phyloP scores from a whole-genome alignment of 2,329 filamentous ascomycete species.

The Arachnopeziza araneosa region DNA sequence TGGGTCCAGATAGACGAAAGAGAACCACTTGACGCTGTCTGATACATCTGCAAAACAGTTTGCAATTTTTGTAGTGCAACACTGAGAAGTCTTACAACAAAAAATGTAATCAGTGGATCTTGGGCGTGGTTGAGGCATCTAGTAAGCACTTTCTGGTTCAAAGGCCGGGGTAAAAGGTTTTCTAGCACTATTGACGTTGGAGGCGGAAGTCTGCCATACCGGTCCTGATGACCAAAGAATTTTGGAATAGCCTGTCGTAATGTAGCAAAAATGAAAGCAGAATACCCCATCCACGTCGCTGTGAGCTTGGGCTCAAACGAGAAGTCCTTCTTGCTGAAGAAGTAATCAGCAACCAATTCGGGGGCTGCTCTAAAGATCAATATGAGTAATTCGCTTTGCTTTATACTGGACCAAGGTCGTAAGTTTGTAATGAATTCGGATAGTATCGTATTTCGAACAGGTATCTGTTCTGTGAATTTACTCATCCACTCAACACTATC shows the following conservation, averaged over 20 bases:
- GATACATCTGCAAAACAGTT: slow-evolving; percentile 36
- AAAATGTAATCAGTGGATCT: slow-evolving; percentile 77
- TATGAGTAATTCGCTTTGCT: slow-evolving; percentile 76
- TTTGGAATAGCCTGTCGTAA: slow-evolving; percentile 69
- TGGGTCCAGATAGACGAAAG: slow-evolving; percentile 57
- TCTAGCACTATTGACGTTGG: slow-evolving; percentile 75
- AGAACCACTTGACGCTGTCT: slow-evolving; percentile 32
- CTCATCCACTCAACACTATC: slow-evolving; percentile 67
- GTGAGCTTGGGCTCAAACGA: slow-evolving; percentile 88
- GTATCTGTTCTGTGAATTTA: slow-evolving; percentile 58
- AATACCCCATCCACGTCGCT: slow-evolving; percentile 91
- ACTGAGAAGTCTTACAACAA: slow-evolving; percentile 74
- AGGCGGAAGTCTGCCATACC: slow-evolving; percentile 64
- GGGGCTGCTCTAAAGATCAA: slow-evolving; percentile 76
- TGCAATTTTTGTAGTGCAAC: slow-evolving; percentile 74
- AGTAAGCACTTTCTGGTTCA: slow-evolving; percentile 73
- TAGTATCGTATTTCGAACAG: slow-evolving; percentile 73
- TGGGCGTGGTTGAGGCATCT: slow-evolving; percentile 75
- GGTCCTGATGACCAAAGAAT: slow-evolving; percentile 62
- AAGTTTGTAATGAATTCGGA: slow-evolving; percentile 74
- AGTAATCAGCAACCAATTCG: slow-evolving; percentile 85
- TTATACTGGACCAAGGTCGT: slow-evolving; percentile 73
- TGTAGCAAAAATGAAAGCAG: slow-evolving; percentile 77
- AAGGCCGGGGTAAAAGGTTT: slow-evolving; percentile 75
- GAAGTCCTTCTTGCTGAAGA: slow-evolving; percentile 72